Percentiles rank a stretch among this genome's conserved stretches.
These are phyloP conservation scores for Plasmodium reichenowi DNA, from an alignment of 169 alveolate species.

Conservation along the genomic window DNA sequence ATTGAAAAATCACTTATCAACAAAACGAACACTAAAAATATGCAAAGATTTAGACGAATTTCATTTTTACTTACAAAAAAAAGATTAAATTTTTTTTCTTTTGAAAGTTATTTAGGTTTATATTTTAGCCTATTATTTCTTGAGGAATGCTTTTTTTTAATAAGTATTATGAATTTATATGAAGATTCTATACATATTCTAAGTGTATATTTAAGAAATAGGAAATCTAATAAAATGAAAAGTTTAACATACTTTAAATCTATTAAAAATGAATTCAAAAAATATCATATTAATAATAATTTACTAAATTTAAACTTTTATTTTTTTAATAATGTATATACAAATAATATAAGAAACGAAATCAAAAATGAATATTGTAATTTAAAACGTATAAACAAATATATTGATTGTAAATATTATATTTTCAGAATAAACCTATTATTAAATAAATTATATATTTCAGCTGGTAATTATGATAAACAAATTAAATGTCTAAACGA, in stretches of 20 bases:
- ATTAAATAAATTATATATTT: conserved; percentile 45
- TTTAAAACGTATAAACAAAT: conserved; percentile 14
- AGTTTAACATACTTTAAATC: conserved; percentile 29
- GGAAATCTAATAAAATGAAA: conserved; percentile 33
- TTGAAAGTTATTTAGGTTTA: conserved; percentile 71
- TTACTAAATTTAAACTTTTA: neutral
- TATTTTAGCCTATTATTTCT: conserved; percentile 59
- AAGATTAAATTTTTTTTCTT: conserved; percentile 51
- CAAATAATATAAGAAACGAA: conserved; percentile 33
- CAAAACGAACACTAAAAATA: neutral
- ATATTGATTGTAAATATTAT: conserved; percentile 54
- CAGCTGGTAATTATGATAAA: conserved; percentile 51
- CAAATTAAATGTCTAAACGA: conserved; percentile 50
- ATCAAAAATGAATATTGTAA: conserved; percentile 35
- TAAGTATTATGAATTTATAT: conserved; percentile 64
- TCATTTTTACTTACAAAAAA: conserved; percentile 53
- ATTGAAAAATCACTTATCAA: conserved; percentile 2
- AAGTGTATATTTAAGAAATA: conserved; percentile 49
- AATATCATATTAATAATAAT: neutral
- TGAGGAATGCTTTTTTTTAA: conserved; percentile 67
- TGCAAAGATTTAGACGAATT: conserved; percentile 6
- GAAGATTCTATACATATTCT: conserved; percentile 62
- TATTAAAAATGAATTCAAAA: conserved; percentile 45
- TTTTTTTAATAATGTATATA: conserved; percentile 39
- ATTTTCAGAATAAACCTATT: conserved; percentile 37